Conservation (phyloP, 371 early-diverging fungal genomes). For the Mucor indicus region DNA sequence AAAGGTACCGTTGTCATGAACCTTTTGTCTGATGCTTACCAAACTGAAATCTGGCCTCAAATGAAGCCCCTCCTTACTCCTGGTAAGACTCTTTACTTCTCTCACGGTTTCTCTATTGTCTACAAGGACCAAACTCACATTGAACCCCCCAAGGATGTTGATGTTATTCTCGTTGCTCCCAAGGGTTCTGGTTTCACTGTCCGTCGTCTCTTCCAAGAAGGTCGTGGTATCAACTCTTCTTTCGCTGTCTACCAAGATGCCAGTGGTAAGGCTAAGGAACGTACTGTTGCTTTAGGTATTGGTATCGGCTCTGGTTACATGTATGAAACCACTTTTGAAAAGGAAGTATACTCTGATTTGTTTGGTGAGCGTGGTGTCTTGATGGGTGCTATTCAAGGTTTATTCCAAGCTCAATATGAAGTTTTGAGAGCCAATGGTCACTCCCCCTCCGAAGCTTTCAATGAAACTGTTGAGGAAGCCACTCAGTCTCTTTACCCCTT, state of each 20-base stretch:
- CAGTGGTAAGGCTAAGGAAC: constrained; percentile 90
- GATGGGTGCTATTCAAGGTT: constrained; percentile 98
- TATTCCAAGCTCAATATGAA: constrained; percentile 97
- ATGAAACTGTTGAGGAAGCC: constrained; percentile 98
- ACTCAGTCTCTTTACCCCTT: constrained; percentile 97
- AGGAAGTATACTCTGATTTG: constrained; percentile 97
- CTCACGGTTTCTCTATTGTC: constrained; percentile 96
- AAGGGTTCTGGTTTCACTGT: constrained; percentile 96
- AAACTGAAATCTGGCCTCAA: constrained; percentile 89
- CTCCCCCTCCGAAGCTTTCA: constrained; percentile 97
- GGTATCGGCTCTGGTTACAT: constrained; percentile 96
- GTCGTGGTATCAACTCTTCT: constrained; percentile 97
- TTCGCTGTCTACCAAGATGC: constrained; percentile 94
- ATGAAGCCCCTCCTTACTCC: constrained; percentile 89
- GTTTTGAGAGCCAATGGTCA: constrained; percentile 92
- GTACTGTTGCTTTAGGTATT: constrained; percentile 90
- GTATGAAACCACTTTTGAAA: constrained; percentile 95
- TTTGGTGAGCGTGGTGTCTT: constrained; percentile 97
- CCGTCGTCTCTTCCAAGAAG: constrained; percentile 93
- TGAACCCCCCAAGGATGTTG: constrained; percentile 86
- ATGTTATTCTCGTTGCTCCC: constrained; percentile 95
- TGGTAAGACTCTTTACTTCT: constrained; percentile 98
- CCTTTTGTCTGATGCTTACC: constrained; percentile 95
- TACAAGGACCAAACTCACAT: constrained; percentile 92
- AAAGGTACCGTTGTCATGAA: constrained; percentile 94